Base-by-base conservation (phyloP, 768 basidiomycete genomes). In the Cystofilobasidium bisporidii region DNA sequence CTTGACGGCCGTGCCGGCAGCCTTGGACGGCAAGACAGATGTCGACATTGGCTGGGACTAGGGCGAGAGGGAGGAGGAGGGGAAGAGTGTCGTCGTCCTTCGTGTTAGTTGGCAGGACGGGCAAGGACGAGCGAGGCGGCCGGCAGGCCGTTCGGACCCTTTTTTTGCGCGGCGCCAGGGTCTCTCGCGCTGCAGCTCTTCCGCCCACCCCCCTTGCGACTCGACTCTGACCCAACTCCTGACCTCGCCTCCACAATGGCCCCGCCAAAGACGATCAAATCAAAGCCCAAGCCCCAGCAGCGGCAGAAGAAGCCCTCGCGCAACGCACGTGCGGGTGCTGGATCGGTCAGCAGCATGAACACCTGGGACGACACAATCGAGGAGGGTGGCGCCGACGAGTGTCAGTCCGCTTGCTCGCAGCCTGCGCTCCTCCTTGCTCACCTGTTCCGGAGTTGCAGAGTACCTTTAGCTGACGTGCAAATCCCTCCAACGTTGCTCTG, bases 311-410 rank as follows among this genome's bases (percentile, higher is more conserved):
- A 61, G 38, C 59, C 36, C 17, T n/a, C n/a, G 41, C 26, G 57
- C 22, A 59, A 59, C 30, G 36, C 36, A 12, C 36, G 59, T 6
- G 38, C 14, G 4, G 20, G 38, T 22, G 17, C 36, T 20, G 66
- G 59, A 11, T 26, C 61, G 5, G 38, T 68, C 30, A 30, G 30
- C 11, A 56, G 61, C 36, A 68, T 68, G 48, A 24, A 62, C 26
- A 43, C 60, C 38, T 68, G 57, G 40, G 61, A 68, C 26, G 50
- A 56, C 61, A 68, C 66, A 2, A 40, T 68, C 33, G 66, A 68
- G 41, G 28, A 50, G 15, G 66, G 66, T n/a, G 66, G 66, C 48
- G 61, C 61, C 59, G 66, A 68, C 32, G 55, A 55, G n/a, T 68
- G 66, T 68, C 18, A 30, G 38, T 40, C 40, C 24, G 1, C 36